Percentiles rank a stretch among this genome's conserved stretches.
Conservation (phyloP, 1,284 basidiomycete species). For the Phenoliferia sp. region DNA sequence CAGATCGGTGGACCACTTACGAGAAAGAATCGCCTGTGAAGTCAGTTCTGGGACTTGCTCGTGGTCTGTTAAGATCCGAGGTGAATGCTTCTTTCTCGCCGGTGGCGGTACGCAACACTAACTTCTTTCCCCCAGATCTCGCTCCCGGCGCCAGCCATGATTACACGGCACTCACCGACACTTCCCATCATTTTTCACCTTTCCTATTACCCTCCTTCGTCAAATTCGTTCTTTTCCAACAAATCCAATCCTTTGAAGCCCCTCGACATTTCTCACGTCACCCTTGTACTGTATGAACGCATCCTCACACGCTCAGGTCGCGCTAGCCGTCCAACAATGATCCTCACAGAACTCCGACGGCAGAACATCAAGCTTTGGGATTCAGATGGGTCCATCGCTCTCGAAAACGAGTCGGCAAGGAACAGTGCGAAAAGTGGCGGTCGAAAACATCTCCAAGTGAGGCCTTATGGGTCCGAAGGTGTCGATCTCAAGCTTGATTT, state of each 20-base stretch:
- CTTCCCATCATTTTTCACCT: slow-evolving; percentile 2
- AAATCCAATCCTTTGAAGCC: neutral
- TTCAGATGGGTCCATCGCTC: neutral
- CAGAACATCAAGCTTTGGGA: neutral
- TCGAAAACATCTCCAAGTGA: neutral
- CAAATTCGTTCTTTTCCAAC: neutral
- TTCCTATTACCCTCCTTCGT: neutral
- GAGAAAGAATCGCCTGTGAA: slow-evolving; percentile 1
- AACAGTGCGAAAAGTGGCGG: neutral
- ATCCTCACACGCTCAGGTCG: slow-evolving; percentile 6
- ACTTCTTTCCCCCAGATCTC: neutral
- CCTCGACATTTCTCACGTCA: neutral
- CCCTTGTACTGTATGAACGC: neutral
- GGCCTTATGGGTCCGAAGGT: neutral
- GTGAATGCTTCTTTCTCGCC: too few species aligned
- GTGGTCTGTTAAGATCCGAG: neutral
- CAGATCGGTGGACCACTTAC: slow-evolving; percentile 2
- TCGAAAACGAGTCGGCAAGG: neutral
- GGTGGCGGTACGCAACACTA: too few species aligned
- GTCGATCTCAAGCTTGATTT: neutral
- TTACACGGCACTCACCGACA: neutral
- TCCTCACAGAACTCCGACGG: neutral
- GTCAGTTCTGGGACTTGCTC: neutral
- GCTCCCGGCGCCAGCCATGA: neutral
- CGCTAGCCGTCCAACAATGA: neutral